A percentile compares a stretch with the other conserved stretches of the same genome.
Evolutionary conservation across 495 filamentous ascomycete genomes (phyloP).

Genomic region (Lichina pygmaea): DNA sequence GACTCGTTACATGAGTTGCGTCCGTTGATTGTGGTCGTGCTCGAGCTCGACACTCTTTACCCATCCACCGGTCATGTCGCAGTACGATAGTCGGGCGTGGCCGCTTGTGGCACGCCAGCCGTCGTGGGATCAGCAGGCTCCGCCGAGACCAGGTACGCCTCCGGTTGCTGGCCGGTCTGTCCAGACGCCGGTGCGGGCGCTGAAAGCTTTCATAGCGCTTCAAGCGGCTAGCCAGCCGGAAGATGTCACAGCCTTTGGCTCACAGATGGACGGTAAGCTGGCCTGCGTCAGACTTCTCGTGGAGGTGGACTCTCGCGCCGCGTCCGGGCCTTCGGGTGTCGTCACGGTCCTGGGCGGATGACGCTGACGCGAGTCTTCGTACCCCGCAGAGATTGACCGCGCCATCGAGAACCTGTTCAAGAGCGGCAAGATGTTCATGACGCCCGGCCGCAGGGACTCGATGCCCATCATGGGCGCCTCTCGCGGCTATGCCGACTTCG

Average conservation of each 20-base stretch:
- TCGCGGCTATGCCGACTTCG: slow-evolving; percentile 29
- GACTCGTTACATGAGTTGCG: too few relatives aligned
- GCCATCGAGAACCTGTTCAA: slow-evolving; percentile 87
- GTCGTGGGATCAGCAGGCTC: slow-evolving; percentile 64
- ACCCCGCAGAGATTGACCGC: slow-evolving; percentile 66
- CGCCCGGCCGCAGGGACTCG: slow-evolving; percentile 59
- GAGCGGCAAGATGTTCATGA: slow-evolving; percentile 73
- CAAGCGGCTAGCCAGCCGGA: slow-evolving; percentile 18
- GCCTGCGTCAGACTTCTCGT: too few relatives aligned
- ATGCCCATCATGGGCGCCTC: slow-evolving; percentile 39
- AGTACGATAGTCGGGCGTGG: slow-evolving; percentile 78
- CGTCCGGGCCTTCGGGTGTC: too few relatives aligned
- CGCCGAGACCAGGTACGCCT: slow-evolving; percentile 58
- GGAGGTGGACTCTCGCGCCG: too few relatives aligned
- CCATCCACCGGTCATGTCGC: slow-evolving; percentile 35
- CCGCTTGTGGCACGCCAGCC: slow-evolving; percentile 31
- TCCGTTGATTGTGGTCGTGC: too few relatives aligned
- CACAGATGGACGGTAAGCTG: slow-evolving; percentile 68
- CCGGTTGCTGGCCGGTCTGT: neutral
- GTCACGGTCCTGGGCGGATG: too few relatives aligned
- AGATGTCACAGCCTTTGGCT: slow-evolving; percentile 53
- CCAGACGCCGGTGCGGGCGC: too few relatives aligned
- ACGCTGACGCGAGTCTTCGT: too few relatives aligned
- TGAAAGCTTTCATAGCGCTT: neutral
- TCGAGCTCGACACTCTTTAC: too few relatives aligned